These are phyloP conservation scores for Begonia loranthoides DNA, from an alignment of 306 rosid species.

Conservation along the genomic window DNA sequence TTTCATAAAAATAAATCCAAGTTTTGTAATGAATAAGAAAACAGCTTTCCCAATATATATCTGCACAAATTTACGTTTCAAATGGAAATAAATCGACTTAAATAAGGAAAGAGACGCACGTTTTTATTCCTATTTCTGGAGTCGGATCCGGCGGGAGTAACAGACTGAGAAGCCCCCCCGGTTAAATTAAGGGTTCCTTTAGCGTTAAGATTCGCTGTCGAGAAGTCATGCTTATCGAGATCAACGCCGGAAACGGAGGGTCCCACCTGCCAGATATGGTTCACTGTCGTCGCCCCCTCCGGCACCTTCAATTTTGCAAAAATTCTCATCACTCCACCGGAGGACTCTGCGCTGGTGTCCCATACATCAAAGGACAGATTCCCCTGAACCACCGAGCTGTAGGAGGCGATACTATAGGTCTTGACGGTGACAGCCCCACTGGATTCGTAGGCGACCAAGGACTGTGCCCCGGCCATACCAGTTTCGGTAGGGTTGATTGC, in stretches of 20 bases:
- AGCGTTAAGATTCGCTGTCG: slow-evolving; percentile 9
- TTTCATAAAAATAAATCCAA: no score
- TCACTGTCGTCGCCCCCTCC: slow-evolving; percentile 12
- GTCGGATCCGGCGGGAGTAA: slow-evolving; percentile 12
- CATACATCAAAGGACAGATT: slow-evolving; percentile 20
- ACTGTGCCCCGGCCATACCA: slow-evolving; percentile 45
- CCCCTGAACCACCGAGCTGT: neutral
- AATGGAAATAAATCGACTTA: neutral
- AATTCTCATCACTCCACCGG: slow-evolving; percentile 18
- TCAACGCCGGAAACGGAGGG: slow-evolving; percentile 14
- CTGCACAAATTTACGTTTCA: no score
- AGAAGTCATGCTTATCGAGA: neutral
- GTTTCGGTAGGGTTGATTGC: slow-evolving; percentile 39
- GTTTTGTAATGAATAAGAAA: no score
- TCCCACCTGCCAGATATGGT: slow-evolving; percentile 69
- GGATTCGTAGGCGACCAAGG: slow-evolving; percentile 31
- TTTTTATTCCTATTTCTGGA: slow-evolving; percentile 29
- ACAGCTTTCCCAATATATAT: no score
- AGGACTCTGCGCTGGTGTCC: slow-evolving; percentile 14
- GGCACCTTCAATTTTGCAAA: slow-evolving; percentile 35
- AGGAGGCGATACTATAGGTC: slow-evolving; percentile 26
- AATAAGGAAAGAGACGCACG: slow-evolving; percentile 22
- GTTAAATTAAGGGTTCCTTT: slow-evolving; percentile 17
- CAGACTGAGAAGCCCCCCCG: slow-evolving; percentile 15
- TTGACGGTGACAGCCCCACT: slow-evolving; percentile 4